Base-by-base conservation (phyloP, 305 asterid species). In the Rubia tinctorum region DNA sequence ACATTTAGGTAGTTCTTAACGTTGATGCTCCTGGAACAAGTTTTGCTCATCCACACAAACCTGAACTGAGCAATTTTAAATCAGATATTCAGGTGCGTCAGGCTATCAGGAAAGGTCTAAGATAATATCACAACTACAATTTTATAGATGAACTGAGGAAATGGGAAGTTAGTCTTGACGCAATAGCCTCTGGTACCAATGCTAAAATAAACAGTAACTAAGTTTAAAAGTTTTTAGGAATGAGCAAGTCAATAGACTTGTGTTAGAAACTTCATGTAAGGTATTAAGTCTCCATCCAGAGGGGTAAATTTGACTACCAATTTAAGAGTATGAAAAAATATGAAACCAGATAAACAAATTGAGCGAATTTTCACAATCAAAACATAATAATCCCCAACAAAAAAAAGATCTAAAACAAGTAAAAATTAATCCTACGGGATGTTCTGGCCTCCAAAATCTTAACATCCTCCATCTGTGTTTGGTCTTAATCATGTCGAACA, bases 1-100 rank as follows among this genome's bases (percentile, higher is more conserved):
- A 69, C 84, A 77, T 82, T 69, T 76, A 63, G 75, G 71, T 44
- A 70, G 42, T 76, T 39, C 51, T 58, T 61, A 71, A 51, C 42
- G 53, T 65, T 42, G 64, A 40, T 59, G 68, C 37, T 27, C 69
- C 63, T 15, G 39, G 40, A 66, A 69, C n/a, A 34, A 58, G 45
- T 47, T 42, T 20, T 47, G 37, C 39, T 2, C 12, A 22, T 66
- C 59, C n/a, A 51, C 45, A 43, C 51, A 9, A 42, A 61, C 71
- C 53, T 42, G 55, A 64, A 37, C 58, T 56, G 60, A 22, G 25
- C 44, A 74, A 17, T 56, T 17, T 15, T 17, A 53, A 40, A 37
- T 56, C 37, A 43, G 49, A 74, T 49, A 55, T 69, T 15, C 62
- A 25, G 72, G 34, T 2, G 42, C 34, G 51, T 30, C 13, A 64